A percentile compares a stretch with the other conserved stretches of the same genome.
These are phyloP conservation scores for Metschnikowia noctiluminum DNA, from an alignment of 805 yeast genomes.

Conservation along the genomic window DNA sequence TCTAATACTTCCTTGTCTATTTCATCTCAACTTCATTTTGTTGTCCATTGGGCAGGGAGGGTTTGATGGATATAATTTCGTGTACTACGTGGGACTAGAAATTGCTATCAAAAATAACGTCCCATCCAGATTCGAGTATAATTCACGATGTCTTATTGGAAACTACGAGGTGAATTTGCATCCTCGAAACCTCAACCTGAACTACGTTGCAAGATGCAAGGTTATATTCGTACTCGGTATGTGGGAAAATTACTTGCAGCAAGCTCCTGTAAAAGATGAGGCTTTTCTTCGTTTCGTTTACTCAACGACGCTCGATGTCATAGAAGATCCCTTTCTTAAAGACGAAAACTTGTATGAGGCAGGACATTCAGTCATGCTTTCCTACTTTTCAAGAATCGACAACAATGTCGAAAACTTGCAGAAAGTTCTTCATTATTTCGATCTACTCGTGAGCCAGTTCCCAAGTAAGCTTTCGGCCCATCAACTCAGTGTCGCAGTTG, in stretches of 20 bases:
- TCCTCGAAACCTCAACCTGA: conserved; percentile 23
- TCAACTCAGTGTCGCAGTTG: conserved; percentile 58
- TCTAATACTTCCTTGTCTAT: conserved; percentile 39
- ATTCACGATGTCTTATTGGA: conserved; percentile 29
- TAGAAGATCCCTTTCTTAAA: conserved; percentile 18
- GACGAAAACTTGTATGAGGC: conserved; percentile 49
- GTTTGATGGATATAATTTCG: conserved; percentile 60
- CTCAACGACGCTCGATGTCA: conserved; percentile 33
- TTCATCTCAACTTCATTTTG: conserved; percentile 45
- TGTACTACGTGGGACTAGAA: conserved; percentile 49
- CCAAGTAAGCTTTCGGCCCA: conserved; percentile 50
- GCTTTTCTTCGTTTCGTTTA: conserved; percentile 25
- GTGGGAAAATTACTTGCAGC: conserved; percentile 45
- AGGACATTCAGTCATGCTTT: conserved; percentile 55
- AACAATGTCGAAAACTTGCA: conserved; percentile 16
- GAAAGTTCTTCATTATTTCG: conserved; percentile 39
- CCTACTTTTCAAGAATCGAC: conserved; percentile 31
- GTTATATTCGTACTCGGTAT: conserved; percentile 45
- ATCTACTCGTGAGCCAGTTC: conserved; percentile 49
- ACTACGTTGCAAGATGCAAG: conserved; percentile 34
- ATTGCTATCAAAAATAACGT: conserved; percentile 25
- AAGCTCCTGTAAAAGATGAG: conserved; percentile 12
- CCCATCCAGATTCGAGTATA: conserved; percentile 15
- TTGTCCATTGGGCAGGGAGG: conserved; percentile 61
- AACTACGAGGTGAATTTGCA: conserved; percentile 33